Evolutionary conservation across 306 rosid genomes (phyloP).

Genomic region (Crotalaria pallida): DNA sequence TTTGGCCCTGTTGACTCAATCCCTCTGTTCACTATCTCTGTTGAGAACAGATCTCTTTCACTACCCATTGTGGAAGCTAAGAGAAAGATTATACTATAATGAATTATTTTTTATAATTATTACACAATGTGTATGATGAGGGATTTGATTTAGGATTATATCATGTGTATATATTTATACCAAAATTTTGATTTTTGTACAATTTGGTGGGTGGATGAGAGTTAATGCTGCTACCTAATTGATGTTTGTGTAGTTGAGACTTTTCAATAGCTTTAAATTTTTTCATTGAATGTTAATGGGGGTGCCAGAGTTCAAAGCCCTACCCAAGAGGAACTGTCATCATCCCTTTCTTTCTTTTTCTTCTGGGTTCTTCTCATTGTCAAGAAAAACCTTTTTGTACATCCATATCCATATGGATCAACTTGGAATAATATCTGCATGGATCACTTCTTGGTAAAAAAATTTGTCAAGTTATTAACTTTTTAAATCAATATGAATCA

Average conservation of each 20-base stretch:
- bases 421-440: background rate
- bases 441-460: too few species aligned
- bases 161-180: background rate
- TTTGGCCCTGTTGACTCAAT: constrained; percentile 83
- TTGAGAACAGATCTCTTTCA: constrained; percentile 69
- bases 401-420: background rate
- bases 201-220: constrained; percentile 43
- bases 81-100: background rate
- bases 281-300: constrained; percentile 57
- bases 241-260: constrained; percentile 58
- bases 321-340: background rate
- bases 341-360: background rate
- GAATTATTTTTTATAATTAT: background rate
- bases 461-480: too few species aligned
- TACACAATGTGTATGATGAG: background rate
- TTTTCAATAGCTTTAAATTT: constrained; percentile 53
- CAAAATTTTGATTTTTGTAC: background rate
- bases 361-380: background rate
- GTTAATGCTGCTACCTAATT: constrained; percentile 66
- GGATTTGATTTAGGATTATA: background rate
- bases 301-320: constrained; percentile 19
- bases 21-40: constrained; percentile 91
- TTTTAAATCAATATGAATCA: too few species aligned
- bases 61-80: constrained; percentile 39
- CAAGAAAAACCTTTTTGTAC: background rate